phyloP scores from a whole-genome alignment of 169 alveolate species.

The Toxoplasma gondii region DNA sequence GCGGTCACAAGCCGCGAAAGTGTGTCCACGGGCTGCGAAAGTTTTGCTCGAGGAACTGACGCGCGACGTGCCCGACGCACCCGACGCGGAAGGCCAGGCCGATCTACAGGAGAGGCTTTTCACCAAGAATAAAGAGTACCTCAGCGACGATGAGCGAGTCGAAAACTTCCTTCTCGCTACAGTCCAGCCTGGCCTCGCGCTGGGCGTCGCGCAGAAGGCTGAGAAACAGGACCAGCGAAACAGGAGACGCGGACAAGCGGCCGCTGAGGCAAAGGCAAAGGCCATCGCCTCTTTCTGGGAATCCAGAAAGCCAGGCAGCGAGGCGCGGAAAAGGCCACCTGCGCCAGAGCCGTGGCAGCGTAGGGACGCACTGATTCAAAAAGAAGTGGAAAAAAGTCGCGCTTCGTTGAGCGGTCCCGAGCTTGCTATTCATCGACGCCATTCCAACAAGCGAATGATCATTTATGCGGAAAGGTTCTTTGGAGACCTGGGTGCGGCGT shows the following conservation, averaged over 20 bases:
- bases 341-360: too few relatives aligned
- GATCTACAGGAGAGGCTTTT: slow-evolving; percentile 56
- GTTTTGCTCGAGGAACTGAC: background rate
- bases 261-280: background rate
- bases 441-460: background rate
- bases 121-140: background rate
- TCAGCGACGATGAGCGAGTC: slow-evolving; percentile 29
- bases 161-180: slow-evolving; percentile 59
- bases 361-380: background rate
- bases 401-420: background rate
- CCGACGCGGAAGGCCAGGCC: background rate
- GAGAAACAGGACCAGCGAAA: background rate
- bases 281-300: background rate
- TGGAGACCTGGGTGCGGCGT: too few relatives aligned
- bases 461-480: too few relatives aligned
- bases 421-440: background rate
- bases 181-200: slow-evolving; percentile 54
- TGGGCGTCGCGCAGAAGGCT: background rate
- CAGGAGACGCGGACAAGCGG: background rate
- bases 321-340: background rate
- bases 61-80: background rate
- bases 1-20: background rate
- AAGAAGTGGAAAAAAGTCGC: slow-evolving; percentile 8
- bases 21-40: slow-evolving; percentile 18
- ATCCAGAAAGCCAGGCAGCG: background rate